Evolutionary conservation across 768 basidiomycete genomes (phyloP).

Genomic region (Kwoniella dendrophila): DNA sequence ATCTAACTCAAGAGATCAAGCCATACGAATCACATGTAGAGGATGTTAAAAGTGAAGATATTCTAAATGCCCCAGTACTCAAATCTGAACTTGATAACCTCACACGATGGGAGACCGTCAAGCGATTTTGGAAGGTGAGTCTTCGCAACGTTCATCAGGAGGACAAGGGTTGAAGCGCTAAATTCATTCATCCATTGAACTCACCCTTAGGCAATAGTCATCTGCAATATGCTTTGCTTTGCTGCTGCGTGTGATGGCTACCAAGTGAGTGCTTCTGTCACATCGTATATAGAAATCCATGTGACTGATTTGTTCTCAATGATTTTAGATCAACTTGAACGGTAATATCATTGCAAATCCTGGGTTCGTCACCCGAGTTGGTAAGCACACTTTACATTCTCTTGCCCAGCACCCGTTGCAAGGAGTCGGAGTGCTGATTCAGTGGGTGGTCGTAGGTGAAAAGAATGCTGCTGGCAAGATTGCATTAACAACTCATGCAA

Average conservation of each 20-base stretch:
- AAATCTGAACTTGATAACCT: slow-evolving; percentile 23
- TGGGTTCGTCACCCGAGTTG: slow-evolving; percentile 21
- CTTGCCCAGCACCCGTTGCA: not conserved
- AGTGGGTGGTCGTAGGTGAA: not conserved
- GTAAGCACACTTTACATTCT: not conserved
- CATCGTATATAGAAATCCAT: not conserved
- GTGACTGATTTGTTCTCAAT: not conserved
- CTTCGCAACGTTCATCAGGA: not conserved
- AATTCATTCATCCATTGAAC: not conserved
- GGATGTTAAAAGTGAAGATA: slow-evolving; percentile 8
- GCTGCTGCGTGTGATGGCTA: slow-evolving; percentile 33
- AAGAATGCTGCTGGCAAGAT: slow-evolving; percentile 9
- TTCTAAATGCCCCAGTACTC: slow-evolving; percentile 2
- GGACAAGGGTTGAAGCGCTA: not conserved
- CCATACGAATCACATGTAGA: slow-evolving; percentile 13
- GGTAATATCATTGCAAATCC: slow-evolving; percentile 33
- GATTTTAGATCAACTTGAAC: slow-evolving; percentile 22
- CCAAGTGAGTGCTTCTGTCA: slow-evolving; percentile 9
- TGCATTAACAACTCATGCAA: slow-evolving; percentile 9
- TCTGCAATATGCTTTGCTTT: slow-evolving; percentile 26
- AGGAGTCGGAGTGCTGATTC: not conserved
- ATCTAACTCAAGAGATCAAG: slow-evolving; percentile 14
- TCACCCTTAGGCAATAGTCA: slow-evolving; percentile 17
- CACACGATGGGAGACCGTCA: slow-evolving; percentile 16
- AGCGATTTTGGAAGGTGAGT: slow-evolving; percentile 23